Evolutionary conservation across 148 eudicot species (phyloP).

Genomic region (Bassia scoparia): DNA sequence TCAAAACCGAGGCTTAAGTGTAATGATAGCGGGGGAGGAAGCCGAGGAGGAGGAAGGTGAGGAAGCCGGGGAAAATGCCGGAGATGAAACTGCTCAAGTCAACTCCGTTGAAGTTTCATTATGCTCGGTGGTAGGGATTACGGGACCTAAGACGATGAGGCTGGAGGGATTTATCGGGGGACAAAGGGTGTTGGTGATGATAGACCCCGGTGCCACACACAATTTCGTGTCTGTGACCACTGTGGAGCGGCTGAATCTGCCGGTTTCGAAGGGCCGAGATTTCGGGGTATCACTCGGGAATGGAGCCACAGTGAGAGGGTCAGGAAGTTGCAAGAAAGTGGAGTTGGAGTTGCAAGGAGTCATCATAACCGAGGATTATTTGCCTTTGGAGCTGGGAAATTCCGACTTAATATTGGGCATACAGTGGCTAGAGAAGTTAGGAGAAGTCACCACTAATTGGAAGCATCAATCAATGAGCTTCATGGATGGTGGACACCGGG

Average conservation of each 20-base stretch:
- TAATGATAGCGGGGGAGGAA: neutral
- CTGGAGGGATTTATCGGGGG: neutral
- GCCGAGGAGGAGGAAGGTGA: neutral
- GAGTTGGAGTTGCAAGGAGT: too few relatives aligned
- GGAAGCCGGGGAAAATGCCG: neutral
- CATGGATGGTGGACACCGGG: neutral
- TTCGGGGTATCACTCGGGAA: neutral
- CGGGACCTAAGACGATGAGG: neutral
- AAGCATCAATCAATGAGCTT: neutral
- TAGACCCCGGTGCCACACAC: neutral
- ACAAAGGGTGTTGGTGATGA: neutral
- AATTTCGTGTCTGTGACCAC: neutral
- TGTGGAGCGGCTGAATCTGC: neutral
- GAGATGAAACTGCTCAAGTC: neutral
- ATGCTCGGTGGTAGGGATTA: neutral
- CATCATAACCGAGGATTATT: neutral
- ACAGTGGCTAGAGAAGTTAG: neutral
- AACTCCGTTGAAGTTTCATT: neutral
- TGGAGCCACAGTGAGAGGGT: neutral
- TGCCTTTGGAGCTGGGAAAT: neutral
- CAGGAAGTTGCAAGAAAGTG: neutral
- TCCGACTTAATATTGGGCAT: neutral
- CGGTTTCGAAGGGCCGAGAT: neutral
- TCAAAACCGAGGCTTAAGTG: neutral
- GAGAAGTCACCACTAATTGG: neutral